phyloP scores from a whole-genome alignment of 768 basidiomycete species.

The Auriscalpium orientale region DNA sequence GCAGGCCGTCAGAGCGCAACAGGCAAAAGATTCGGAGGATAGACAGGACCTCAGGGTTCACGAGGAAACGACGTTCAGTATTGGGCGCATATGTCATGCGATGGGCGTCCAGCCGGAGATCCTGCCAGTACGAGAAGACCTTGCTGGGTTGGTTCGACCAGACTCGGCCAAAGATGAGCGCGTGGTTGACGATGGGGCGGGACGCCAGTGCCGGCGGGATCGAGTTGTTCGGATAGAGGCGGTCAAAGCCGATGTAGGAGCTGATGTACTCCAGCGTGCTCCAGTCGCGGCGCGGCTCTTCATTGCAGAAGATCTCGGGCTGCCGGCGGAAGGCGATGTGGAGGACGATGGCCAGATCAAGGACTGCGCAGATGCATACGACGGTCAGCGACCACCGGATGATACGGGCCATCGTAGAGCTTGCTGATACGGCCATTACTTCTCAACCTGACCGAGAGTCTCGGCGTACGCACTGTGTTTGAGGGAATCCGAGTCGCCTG shows the following conservation, averaged over 20 bases:
- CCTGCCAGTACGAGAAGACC: background rate
- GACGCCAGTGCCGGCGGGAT: background rate
- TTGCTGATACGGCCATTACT: too few relatives aligned
- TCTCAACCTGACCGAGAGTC: too few relatives aligned
- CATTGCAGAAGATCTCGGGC: background rate
- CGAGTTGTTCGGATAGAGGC: background rate
- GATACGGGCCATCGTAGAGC: background rate
- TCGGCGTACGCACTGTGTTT: too few relatives aligned
- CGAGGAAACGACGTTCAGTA: background rate
- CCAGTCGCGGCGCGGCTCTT: background rate
- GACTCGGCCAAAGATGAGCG: background rate
- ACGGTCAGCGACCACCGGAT: background rate
- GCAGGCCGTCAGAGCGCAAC: too few relatives aligned
- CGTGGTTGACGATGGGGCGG: constrained; percentile 1
- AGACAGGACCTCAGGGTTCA: background rate
- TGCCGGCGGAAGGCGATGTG: background rate
- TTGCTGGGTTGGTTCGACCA: background rate
- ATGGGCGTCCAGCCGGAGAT: background rate
- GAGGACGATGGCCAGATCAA: background rate
- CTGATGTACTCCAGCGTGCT: background rate
- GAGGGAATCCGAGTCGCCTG: too few relatives aligned
- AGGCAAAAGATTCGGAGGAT: background rate
- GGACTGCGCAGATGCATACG: background rate
- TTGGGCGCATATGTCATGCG: background rate
- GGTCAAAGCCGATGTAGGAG: constrained; percentile 1